phyloP scores from a whole-genome alignment of 2,329 filamentous ascomycete genomes.

The Colletotrichum musae region DNA sequence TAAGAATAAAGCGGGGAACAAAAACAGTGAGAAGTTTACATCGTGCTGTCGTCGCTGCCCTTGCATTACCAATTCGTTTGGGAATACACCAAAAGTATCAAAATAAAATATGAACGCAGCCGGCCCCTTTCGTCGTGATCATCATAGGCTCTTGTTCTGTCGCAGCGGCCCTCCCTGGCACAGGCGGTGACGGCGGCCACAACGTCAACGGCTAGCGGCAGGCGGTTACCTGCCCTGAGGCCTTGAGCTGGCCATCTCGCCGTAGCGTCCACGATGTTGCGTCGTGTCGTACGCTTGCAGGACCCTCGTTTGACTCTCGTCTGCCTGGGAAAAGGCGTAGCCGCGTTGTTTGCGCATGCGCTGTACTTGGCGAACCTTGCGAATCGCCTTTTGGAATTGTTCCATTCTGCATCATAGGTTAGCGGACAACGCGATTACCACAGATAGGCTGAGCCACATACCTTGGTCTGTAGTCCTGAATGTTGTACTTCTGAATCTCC shows the following conservation, averaged over 20 bases:
- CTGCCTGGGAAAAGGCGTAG: slow-evolving; percentile 97
- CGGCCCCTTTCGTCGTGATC: slow-evolving; percentile 39
- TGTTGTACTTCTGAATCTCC: slow-evolving; percentile 99
- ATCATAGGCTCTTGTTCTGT: slow-evolving; percentile 28
- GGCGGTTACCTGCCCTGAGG: slow-evolving; percentile 42
- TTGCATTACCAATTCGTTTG: slow-evolving; percentile 41
- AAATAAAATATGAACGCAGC: slow-evolving; percentile 35
- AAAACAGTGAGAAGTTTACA: slow-evolving; percentile 36
- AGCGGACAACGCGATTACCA: slow-evolving; percentile 18
- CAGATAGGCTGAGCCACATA: slow-evolving; percentile 57
- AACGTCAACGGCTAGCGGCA: neutral
- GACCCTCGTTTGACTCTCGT: slow-evolving; percentile 95
- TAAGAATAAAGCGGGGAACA: slow-evolving; percentile 30
- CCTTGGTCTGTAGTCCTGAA: slow-evolving; percentile 97
- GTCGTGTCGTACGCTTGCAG: slow-evolving; percentile 99
- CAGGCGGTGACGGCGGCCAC: neutral
- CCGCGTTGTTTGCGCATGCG: slow-evolving; percentile 99
- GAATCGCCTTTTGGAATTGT: slow-evolving; percentile 99
- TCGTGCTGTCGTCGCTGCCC: slow-evolving; percentile 40
- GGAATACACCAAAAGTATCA: slow-evolving; percentile 16
- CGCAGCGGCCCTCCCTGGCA: neutral
- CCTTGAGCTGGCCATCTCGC: slow-evolving; percentile 83
- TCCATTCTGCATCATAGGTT: slow-evolving; percentile 81
- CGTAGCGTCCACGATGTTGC: slow-evolving; percentile 89
- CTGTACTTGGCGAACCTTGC: slow-evolving; percentile 97